Percentiles rank a stretch among this genome's conserved stretches.
Evolutionary conservation across 257 asterid species (phyloP).

Genomic region (Nemophila menziesii): DNA sequence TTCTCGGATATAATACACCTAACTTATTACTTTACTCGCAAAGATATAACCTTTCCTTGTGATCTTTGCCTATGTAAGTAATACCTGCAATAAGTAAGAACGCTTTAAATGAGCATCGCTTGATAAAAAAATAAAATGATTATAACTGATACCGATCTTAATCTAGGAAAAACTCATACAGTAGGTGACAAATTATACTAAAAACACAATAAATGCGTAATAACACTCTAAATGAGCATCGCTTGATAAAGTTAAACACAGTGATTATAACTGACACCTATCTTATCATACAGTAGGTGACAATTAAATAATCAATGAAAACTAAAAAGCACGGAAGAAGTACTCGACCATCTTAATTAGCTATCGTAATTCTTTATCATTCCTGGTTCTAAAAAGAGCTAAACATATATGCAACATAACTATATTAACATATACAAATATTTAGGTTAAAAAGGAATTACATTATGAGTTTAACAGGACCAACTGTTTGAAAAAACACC

Average conservation of each 20-base stretch:
- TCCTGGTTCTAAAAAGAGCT: background rate
- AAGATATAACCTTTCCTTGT: background rate
- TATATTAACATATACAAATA: too few relatives aligned
- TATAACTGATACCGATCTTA: background rate
- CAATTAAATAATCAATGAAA: too few relatives aligned
- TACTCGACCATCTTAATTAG: too few relatives aligned
- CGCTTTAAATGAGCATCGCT: background rate
- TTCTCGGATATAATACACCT: conserved; percentile 4
- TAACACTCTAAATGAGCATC: background rate
- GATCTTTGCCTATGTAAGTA: background rate
- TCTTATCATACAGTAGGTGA: background rate
- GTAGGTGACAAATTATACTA: background rate
- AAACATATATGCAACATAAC: too few relatives aligned
- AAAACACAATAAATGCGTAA: too few relatives aligned
- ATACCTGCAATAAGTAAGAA: conserved; percentile 1
- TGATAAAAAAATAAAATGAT: background rate
- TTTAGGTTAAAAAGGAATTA: too few relatives aligned
- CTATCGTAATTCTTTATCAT: background rate
- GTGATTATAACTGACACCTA: too few relatives aligned
- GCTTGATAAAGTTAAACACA: background rate
- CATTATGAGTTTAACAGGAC: background rate
- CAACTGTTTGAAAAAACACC: background rate
- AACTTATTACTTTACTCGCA: background rate
- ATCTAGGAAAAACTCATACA: background rate
- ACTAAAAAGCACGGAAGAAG: too few relatives aligned